Evolutionary conservation across 306 rosid species (phyloP).

Genomic region (Quercus wislizeni): DNA sequence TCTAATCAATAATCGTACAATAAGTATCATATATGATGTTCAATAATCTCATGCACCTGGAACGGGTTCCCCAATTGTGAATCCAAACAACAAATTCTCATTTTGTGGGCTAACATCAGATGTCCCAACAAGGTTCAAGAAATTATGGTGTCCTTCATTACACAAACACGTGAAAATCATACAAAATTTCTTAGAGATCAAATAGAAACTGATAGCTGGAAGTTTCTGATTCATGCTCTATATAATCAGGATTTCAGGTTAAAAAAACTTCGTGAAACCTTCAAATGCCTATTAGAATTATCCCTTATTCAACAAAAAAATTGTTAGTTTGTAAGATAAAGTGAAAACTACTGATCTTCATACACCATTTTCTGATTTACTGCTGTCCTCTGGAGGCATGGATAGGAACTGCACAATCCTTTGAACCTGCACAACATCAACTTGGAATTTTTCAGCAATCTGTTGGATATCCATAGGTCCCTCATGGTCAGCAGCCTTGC

Average conservation of each 20-base stretch:
- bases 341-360: conserved; percentile 10
- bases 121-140: not conserved
- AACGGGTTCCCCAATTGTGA: not conserved
- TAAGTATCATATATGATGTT: not conserved
- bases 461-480: conserved; percentile 65
- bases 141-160: not conserved
- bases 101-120: not conserved
- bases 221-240: not conserved
- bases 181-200: conserved; percentile 8
- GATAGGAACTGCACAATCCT: conserved; percentile 66
- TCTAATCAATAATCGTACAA: not conserved
- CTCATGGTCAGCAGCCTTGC: conserved; percentile 75
- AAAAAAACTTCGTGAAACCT: conserved; percentile 11
- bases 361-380: conserved; percentile 30
- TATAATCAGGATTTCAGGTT: not conserved
- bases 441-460: conserved; percentile 60
- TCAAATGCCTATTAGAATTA: conserved; percentile 10
- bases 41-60: not conserved
- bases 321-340: conserved; percentile 10
- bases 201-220: not conserved
- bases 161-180: not conserved
- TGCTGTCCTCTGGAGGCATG: conserved; percentile 63
- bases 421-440: conserved; percentile 53
- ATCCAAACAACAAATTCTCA: not conserved
- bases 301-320: conserved; percentile 23